phyloP scores from a whole-genome alignment of 1,284 basidiomycete genomes.

The Cutaneotrichosporon mucoides region DNA sequence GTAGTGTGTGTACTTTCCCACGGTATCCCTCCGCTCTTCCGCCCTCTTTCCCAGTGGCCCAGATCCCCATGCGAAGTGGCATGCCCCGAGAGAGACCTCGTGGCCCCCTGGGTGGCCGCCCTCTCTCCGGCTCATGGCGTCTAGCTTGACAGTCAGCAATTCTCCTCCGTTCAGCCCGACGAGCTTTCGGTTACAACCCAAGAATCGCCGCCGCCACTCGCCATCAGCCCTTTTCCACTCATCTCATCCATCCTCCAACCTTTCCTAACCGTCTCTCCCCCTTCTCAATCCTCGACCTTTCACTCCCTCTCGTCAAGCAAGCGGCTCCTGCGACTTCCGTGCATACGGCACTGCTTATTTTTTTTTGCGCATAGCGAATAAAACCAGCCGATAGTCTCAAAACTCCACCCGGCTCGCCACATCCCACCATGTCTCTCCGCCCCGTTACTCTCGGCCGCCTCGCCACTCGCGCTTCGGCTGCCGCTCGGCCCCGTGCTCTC shows the following conservation, averaged over 20 bases:
- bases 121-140: too few species aligned
- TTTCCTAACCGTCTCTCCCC: background rate
- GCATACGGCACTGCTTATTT: too few species aligned
- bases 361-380: too few species aligned
- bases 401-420: conserved; percentile 6
- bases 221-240: background rate
- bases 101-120: too few species aligned
- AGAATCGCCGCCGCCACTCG: background rate
- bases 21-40: too few species aligned
- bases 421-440: conserved; percentile 5
- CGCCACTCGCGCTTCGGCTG: conserved; percentile 1
- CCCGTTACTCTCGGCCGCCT: conserved; percentile 2
- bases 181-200: background rate
- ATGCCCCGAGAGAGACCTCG: too few species aligned
- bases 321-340: too few species aligned
- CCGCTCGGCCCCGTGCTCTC: conserved; percentile 1
- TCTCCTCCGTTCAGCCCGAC: background rate
- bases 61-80: too few species aligned
- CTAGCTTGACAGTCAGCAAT: background rate
- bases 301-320: too few species aligned
- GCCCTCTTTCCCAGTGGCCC: too few species aligned
- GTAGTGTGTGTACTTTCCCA: too few species aligned
- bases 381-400: background rate
- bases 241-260: background rate
- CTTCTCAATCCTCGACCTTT: background rate